A percentile compares a stretch with the other conserved stretches of the same genome.
Conservation (phyloP, 345 rosid species). For the Eucalyptus caleyi region DNA sequence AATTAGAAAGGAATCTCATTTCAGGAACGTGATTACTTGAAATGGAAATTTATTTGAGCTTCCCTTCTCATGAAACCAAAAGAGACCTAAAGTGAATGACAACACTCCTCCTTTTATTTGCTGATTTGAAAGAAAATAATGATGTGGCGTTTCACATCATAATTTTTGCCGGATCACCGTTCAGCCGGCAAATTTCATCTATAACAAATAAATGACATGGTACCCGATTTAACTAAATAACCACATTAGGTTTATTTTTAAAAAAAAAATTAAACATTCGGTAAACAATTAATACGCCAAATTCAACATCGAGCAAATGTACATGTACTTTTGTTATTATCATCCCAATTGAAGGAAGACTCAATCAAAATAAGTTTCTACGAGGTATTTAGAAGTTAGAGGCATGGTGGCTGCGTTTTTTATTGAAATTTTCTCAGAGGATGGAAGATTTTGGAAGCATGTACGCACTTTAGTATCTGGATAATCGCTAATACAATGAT, state of each 20-base stretch:
- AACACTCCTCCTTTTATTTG: background rate
- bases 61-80: background rate
- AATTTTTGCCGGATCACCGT: background rate
- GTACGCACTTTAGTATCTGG: background rate
- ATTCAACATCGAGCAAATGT: background rate
- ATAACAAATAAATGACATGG: background rate
- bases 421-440: background rate
- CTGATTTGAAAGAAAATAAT: too few species aligned
- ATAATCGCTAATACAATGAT: background rate
- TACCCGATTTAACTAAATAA: background rate
- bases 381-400: background rate
- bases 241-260: background rate
- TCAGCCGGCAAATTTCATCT: background rate
- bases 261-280: fast-evolving
- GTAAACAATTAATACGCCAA: background rate
- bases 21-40: background rate
- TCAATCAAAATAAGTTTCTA: background rate
- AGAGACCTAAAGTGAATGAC: background rate
- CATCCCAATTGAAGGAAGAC: background rate
- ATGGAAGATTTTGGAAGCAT: background rate
- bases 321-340: background rate
- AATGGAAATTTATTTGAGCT: background rate
- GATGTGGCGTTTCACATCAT: background rate
- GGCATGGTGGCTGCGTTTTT: background rate
- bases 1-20: background rate